Conservation (phyloP, 2,329 filamentous ascomycete genomes). For the Rhynchosporium secalis region DNA sequence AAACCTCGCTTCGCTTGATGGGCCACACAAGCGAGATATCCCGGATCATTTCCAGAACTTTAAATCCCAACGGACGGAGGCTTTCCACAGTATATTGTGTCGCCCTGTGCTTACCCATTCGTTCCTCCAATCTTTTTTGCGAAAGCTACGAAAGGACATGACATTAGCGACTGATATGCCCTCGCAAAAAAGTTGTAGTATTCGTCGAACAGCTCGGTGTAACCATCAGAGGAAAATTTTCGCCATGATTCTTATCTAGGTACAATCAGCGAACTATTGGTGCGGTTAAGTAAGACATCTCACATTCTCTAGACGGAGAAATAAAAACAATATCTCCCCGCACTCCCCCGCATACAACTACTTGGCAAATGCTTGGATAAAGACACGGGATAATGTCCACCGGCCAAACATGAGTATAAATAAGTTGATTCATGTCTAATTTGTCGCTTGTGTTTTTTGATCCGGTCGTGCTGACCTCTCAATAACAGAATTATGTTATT, state of each 20-base stretch:
- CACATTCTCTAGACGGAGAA: slow-evolving; percentile 3
- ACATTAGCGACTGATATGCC: no score
- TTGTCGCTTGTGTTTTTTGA: background rate
- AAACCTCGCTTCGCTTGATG: no score
- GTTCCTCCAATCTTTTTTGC: no score
- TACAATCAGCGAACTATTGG: background rate
- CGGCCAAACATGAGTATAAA: background rate
- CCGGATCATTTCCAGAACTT: no score
- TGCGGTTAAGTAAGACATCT: background rate
- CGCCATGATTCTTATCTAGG: background rate
- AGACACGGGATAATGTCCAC: slow-evolving; percentile 1
- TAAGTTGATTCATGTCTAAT: background rate
- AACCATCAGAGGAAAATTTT: background rate
- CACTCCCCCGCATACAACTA: background rate
- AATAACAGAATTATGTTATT: background rate
- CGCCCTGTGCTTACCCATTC: no score
- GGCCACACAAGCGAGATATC: no score
- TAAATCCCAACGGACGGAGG: no score
- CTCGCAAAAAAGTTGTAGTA: no score
- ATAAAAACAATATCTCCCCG: slow-evolving; percentile 4
- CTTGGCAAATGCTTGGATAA: slow-evolving; percentile 8
- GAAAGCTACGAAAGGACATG: no score
- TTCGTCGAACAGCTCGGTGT: background rate
- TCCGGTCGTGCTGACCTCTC: background rate
- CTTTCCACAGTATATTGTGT: no score